Evolutionary conservation across 345 rosid genomes (phyloP).

Genomic region (Balakata baccata): DNA sequence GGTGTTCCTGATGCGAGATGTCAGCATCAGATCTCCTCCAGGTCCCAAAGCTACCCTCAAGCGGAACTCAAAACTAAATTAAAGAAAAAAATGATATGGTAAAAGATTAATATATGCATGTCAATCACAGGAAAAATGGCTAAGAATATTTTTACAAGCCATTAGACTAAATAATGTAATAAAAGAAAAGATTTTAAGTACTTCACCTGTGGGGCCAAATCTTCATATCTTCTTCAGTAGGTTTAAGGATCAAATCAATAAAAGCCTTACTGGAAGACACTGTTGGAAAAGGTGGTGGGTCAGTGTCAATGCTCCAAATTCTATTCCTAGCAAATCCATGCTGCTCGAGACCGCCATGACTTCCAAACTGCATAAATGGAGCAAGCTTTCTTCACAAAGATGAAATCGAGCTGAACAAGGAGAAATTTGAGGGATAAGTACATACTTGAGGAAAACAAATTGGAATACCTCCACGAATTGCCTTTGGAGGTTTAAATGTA

Average conservation of each 20-base stretch:
- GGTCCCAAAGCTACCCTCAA: conserved; percentile 76
- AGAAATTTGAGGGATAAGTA: conserved; percentile 18
- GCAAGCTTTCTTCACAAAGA: conserved; percentile 6
- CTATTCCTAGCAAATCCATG: conserved; percentile 97
- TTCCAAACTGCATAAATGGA: conserved; percentile 58
- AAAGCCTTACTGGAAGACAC: conserved; percentile 44
- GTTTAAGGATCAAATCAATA: conserved; percentile 73
- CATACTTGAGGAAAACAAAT: conserved; percentile 90
- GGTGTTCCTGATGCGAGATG: conserved; percentile 82
- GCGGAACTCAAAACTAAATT: conserved; percentile 76
- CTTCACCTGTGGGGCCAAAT: conserved; percentile 79
- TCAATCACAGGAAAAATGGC: background rate
- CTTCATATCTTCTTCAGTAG: conserved; percentile 79
- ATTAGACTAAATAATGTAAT: background rate
- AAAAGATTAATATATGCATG: background rate
- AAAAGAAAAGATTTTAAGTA: conserved; percentile 9
- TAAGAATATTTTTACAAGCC: background rate
- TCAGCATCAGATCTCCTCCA: conserved; percentile 78
- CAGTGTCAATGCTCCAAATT: conserved; percentile 71
- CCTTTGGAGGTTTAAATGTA: conserved; percentile 70
- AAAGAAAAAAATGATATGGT: conserved; percentile 5
- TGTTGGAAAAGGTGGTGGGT: conserved; percentile 68
- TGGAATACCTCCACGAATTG: conserved; percentile 96
- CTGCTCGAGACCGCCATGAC: conserved; percentile 57
- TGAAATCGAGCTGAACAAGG: conserved; percentile 23